Evolutionary conservation across 1,139 yeast species (phyloP), one percentile per base, ranked within the genome.

Genomic region (Saccharomyces pastorianus): DNA sequence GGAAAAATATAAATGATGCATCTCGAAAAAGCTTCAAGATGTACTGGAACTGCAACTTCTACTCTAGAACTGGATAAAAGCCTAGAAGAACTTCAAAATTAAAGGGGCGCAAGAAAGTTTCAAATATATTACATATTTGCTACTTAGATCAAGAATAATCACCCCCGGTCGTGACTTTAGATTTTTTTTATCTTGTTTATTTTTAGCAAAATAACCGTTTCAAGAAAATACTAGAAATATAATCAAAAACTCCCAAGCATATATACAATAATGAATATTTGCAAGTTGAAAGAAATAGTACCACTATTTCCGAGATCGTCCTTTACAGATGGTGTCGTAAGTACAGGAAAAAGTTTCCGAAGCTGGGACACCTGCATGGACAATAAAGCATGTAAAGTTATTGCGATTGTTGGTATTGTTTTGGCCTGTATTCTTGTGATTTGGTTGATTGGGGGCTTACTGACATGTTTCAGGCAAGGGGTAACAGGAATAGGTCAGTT

Each of bases 291-390:
- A 9, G n/a, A 38, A 11, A 11, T 11, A 9, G 44, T 38, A 5
- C 23, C 44, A 9, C 54, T 60, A 7, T 47, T 59, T 26, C 56
- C 50, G 48, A 58, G 67, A 49, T 58, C 59, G 2, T 32, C 53
- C 26, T 61, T 60, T 48, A 53, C 62, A 13, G 59, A 61, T 32
- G 65, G 61, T 50, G 60, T 64, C 0, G 55, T 57, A 20, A 54
- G 52, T 27, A 81, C 86, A 0, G 84, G 83, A 8, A 65, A 77
- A 23, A 74, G 88, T 2, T 85, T 85, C 73, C 80, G 74, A 63
- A 64, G 71, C 49, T 88, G 95, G 95, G 81, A 84, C 65, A 80
- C 87, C 2, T 88, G 96, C 71, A 86, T 86, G 95, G 83, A 78
- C 63, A 84, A 86, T 68, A 81, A 73, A 44, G 76, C 83, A 44